Evolutionary conservation across 1,284 basidiomycete species (phyloP).

Genomic region (Rhizoctonia solani): DNA sequence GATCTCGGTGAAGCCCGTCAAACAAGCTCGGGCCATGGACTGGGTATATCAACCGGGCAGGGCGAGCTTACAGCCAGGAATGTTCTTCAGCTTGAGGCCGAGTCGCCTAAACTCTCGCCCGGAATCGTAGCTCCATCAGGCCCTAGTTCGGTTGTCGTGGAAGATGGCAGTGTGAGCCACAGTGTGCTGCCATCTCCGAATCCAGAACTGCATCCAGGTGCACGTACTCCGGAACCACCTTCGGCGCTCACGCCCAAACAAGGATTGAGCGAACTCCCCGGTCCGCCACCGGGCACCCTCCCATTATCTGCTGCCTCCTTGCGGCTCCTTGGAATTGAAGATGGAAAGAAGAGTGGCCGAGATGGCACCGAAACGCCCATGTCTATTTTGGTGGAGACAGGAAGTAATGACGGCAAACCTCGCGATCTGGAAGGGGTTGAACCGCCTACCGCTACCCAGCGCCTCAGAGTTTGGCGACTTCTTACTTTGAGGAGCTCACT

Average conservation of each 20-base stretch:
- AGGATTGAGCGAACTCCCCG: slow-evolving; percentile 5
- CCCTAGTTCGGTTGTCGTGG: slow-evolving; percentile 20
- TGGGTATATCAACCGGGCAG: slow-evolving; percentile 6
- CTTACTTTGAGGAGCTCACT: slow-evolving; percentile 10
- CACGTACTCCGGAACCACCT: slow-evolving; percentile 12
- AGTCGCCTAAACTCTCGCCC: background rate
- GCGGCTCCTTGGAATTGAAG: slow-evolving; percentile 15
- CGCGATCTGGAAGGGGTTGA: slow-evolving; percentile 29
- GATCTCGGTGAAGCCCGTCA: background rate
- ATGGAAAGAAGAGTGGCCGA: slow-evolving; percentile 9
- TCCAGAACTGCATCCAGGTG: background rate
- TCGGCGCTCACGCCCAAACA: slow-evolving; percentile 26
- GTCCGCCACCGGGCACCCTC: background rate
- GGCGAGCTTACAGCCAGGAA: slow-evolving; percentile 6
- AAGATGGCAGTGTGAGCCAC: slow-evolving; percentile 1
- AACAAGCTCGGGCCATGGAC: background rate
- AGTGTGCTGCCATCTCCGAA: slow-evolving; percentile 10
- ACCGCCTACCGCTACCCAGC: slow-evolving; percentile 10
- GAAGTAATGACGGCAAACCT: slow-evolving; percentile 32
- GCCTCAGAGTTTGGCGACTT: slow-evolving; percentile 5
- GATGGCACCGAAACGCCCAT: slow-evolving; percentile 33
- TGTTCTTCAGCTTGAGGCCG: slow-evolving; percentile 1
- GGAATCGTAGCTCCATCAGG: background rate
- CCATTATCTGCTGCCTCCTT: slow-evolving; percentile 22
- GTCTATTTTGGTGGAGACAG: slow-evolving; percentile 36